Conservation (phyloP, 345 rosid species). For the Dovyalis caffra region DNA sequence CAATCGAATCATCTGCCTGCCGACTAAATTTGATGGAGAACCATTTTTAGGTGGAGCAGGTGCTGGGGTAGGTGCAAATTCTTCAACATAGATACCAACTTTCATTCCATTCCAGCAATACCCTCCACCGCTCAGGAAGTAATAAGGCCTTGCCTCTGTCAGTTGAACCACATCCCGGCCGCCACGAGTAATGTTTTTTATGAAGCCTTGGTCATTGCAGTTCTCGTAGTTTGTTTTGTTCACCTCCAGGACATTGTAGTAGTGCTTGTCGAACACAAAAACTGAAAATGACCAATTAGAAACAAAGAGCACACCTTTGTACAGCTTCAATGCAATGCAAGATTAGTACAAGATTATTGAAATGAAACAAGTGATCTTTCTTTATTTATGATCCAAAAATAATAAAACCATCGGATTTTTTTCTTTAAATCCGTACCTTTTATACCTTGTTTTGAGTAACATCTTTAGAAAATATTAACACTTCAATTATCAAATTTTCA, state of each 20-base stretch:
- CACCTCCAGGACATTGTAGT: constrained; percentile 53
- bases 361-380: too few relatives aligned
- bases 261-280: constrained; percentile 28
- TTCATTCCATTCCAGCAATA: constrained; percentile 62
- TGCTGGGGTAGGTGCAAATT: constrained; percentile 8
- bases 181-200: constrained; percentile 52
- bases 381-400: too few relatives aligned
- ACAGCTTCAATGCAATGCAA: background rate
- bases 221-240: constrained; percentile 53
- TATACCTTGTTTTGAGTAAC: too few relatives aligned
- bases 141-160: constrained; percentile 42
- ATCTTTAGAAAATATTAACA: too few relatives aligned
- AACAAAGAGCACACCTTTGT: too few relatives aligned
- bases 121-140: constrained; percentile 61
- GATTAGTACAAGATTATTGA: too few relatives aligned
- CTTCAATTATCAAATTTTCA: too few relatives aligned
- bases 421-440: too few relatives aligned
- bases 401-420: too few relatives aligned
- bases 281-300: too few relatives aligned
- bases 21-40: background rate
- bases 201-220: constrained; percentile 46
- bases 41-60: constrained; percentile 15
- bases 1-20: background rate
- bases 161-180: constrained; percentile 67
- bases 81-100: constrained; percentile 33